These are phyloP conservation scores for Amanita exitialis DNA, from an alignment of 768 basidiomycete species.

Conservation along the genomic window DNA sequence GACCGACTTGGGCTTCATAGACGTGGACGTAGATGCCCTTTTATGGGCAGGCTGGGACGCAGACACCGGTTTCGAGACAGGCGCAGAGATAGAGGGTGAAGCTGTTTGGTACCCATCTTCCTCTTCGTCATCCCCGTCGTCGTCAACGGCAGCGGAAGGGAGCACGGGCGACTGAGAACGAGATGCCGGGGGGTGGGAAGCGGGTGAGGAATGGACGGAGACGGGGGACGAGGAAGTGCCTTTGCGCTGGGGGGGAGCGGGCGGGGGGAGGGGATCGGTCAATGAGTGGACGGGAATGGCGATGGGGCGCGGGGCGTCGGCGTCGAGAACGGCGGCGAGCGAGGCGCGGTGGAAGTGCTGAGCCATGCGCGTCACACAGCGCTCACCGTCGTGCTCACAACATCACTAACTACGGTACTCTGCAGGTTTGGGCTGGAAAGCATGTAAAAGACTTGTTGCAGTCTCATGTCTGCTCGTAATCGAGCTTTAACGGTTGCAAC, in stretches of 20 bases:
- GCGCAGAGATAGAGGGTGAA: background rate
- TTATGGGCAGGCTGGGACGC: background rate
- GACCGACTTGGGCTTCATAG: background rate
- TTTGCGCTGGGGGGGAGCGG: conserved; percentile 22
- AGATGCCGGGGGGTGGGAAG: background rate
- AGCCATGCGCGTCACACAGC: no score
- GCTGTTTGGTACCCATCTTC: background rate
- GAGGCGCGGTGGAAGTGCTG: no score
- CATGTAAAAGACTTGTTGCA: no score
- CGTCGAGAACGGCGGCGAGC: background rate
- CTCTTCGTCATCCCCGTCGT: background rate
- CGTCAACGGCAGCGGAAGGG: background rate
- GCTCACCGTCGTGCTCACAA: no score
- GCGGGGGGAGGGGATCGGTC: conserved; percentile 8
- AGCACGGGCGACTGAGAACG: background rate
- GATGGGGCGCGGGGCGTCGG: conserved; percentile 10
- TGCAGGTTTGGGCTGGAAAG: no score
- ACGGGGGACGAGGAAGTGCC: conserved; percentile 31
- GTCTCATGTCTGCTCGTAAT: no score
- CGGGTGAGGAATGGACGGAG: conserved; percentile 40
- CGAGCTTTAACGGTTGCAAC: no score
- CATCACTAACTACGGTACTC: no score
- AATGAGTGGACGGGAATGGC: conserved; percentile 23
- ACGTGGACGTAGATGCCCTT: background rate
- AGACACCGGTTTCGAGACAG: background rate